These are phyloP conservation scores for Epichloe sylvatica DNA, from an alignment of 2,329 filamentous ascomycete species.

Conservation along the genomic window DNA sequence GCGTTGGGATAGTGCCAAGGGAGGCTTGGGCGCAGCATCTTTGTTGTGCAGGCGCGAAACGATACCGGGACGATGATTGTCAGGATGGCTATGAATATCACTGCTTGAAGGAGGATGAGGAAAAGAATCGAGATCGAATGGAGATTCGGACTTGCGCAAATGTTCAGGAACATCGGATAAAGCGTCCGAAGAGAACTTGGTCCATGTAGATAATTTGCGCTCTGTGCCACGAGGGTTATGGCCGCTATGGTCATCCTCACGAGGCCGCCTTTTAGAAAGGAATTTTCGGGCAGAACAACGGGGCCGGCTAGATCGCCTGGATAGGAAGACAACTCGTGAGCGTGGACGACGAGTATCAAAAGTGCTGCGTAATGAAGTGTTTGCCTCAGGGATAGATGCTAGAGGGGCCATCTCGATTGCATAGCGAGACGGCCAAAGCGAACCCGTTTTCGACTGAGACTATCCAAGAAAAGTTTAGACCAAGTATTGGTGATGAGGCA, in stretches of 20 bases:
- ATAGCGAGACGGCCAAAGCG: slow-evolving; percentile 3
- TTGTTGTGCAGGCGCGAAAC: neutral
- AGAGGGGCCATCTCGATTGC: slow-evolving; percentile 15
- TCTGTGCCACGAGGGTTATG: neutral
- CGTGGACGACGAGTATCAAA: slow-evolving; percentile 10
- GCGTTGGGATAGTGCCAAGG: slow-evolving; percentile 2
- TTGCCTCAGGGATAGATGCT: slow-evolving; percentile 16
- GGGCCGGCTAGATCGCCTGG: slow-evolving; percentile 13
- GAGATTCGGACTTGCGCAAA: slow-evolving; percentile 7
- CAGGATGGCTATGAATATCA: neutral
- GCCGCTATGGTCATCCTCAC: neutral
- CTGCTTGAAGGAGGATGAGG: slow-evolving; percentile 10
- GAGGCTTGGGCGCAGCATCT: slow-evolving; percentile 3
- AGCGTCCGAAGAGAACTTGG: neutral
- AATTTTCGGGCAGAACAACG: slow-evolving; percentile 8
- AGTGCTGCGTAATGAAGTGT: slow-evolving; percentile 9
- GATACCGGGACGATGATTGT: neutral
- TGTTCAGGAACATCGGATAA: neutral
- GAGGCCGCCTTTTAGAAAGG: neutral
- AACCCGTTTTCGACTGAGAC: slow-evolving; percentile 9
- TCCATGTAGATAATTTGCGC: slow-evolving; percentile 1
- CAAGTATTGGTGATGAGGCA: slow-evolving; percentile 4
- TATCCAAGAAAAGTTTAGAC: slow-evolving; percentile 12
- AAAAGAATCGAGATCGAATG: slow-evolving; percentile 13
- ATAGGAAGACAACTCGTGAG: slow-evolving; percentile 15